These are phyloP conservation scores for Hapsidospora chrysogenum DNA, from an alignment of 495 filamentous ascomycete genomes.

Conservation along the genomic window DNA sequence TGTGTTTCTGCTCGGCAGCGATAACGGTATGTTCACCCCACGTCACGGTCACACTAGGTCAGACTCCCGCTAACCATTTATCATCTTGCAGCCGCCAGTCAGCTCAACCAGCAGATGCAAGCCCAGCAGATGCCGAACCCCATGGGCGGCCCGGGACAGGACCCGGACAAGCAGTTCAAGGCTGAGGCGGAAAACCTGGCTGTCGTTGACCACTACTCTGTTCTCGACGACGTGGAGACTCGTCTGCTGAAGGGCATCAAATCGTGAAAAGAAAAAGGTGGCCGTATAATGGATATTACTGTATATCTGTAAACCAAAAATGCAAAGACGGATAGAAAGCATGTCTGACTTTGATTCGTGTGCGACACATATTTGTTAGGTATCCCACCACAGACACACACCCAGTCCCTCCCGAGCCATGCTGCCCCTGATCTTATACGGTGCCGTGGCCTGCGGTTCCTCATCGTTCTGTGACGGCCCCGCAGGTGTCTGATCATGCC, in stretches of 20 bases:
- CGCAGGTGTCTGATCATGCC: conserved; percentile 71
- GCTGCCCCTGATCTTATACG: conserved; percentile 51
- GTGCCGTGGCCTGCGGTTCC: conserved; percentile 33
- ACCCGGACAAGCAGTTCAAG: conserved; percentile 84
- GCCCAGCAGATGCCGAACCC: conserved; percentile 43
- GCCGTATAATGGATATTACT: no score
- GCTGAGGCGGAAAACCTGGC: conserved; percentile 90
- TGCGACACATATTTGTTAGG: conserved; percentile 1
- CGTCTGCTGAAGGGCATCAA: conserved; percentile 47
- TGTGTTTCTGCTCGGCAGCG: conserved; percentile 86
- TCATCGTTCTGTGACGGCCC: conserved; percentile 38
- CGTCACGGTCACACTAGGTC: neutral
- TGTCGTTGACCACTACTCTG: conserved; percentile 81
- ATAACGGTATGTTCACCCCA: conserved; percentile 53
- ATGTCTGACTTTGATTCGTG: neutral
- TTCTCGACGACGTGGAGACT: conserved; percentile 73
- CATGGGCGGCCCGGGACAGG: conserved; percentile 76
- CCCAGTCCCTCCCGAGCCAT: conserved; percentile 36
- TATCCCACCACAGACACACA: conserved; percentile 37
- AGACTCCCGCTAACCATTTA: conserved; percentile 4
- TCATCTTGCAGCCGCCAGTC: conserved; percentile 59
- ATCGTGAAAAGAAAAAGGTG: conserved; percentile 13
- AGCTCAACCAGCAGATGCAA: conserved; percentile 90
- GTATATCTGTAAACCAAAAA: neutral
- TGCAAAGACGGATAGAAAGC: neutral